Percentiles rank a stretch among this genome's conserved stretches.
Conservation (phyloP, 2,329 filamentous ascomycete genomes). For the Colletotrichum sublineola region DNA sequence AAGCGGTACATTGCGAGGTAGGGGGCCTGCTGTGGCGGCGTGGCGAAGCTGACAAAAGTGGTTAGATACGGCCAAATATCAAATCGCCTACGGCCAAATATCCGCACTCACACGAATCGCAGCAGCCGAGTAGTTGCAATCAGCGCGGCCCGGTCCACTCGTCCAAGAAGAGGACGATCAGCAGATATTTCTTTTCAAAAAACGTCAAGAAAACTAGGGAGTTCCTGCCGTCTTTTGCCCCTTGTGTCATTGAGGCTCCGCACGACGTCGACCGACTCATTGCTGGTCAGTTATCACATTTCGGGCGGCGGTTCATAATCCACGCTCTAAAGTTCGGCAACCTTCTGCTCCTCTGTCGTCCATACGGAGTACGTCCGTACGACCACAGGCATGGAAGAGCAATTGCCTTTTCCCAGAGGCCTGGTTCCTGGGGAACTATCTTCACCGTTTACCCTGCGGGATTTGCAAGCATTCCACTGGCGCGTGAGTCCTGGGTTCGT, state of each 20-base stretch:
- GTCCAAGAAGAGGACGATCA: slow-evolving; percentile 7
- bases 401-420: slow-evolving; percentile 26
- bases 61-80: no score
- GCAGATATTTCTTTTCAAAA: slow-evolving; percentile 1
- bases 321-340: slow-evolving; percentile 1
- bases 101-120: slow-evolving; percentile 5
- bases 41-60: no score
- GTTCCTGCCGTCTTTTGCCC: background rate
- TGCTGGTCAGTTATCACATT: background rate
- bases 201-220: slow-evolving; percentile 2
- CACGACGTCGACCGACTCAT: slow-evolving; percentile 11
- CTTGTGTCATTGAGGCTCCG: slow-evolving; percentile 8
- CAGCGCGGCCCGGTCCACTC: slow-evolving; percentile 37
- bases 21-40: no score
- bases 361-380: background rate
- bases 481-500: background rate
- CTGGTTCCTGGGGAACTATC: slow-evolving; percentile 28
- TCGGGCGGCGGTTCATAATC: background rate
- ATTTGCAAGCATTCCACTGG: background rate
- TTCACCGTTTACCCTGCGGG: slow-evolving; percentile 21
- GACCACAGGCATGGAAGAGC: background rate
- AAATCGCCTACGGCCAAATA: no score
- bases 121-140: slow-evolving; percentile 22
- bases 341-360: background rate
- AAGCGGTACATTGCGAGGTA: no score